A percentile compares a stretch with the other conserved stretches of the same genome.
phyloP scores from a whole-genome alignment of 768 basidiomycete species.

The Rhizopogon salebrosus region DNA sequence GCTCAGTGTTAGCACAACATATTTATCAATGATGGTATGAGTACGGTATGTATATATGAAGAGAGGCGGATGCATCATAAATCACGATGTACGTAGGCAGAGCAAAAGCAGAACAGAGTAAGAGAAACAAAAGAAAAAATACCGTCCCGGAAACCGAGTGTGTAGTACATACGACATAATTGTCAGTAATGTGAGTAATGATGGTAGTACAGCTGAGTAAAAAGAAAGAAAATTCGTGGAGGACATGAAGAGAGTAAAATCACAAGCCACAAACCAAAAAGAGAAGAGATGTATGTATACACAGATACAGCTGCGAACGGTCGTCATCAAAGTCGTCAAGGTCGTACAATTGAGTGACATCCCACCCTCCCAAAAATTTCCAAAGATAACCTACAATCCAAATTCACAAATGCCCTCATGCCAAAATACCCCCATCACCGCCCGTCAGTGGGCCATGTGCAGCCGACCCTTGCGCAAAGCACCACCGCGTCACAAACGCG shows the following conservation, averaged over 20 bases:
- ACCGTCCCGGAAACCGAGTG: neutral
- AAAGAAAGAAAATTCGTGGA: neutral
- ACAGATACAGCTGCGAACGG: neutral
- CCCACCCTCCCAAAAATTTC: too few species aligned
- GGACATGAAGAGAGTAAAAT: neutral
- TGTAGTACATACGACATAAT: neutral
- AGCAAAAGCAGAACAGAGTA: neutral
- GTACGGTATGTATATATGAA: too few species aligned
- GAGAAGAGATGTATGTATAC: neutral
- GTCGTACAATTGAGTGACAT: neutral
- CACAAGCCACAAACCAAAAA: neutral
- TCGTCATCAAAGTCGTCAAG: neutral
- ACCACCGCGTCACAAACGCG: constrained; percentile 63
- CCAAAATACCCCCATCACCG: constrained; percentile 10
- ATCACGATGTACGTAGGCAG: neutral
- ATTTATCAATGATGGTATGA: too few species aligned
- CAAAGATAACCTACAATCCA: neutral
- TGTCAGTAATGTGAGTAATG: neutral
- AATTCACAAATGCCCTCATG: constrained; percentile 6
- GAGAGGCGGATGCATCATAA: too few species aligned
- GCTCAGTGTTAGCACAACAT: too few species aligned
- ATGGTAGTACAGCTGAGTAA: neutral
- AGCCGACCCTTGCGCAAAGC: constrained; percentile 49
- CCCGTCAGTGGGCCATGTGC: constrained; percentile 6
- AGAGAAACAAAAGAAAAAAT: neutral